Conservation (phyloP, 345 rosid species). For the Litchi chinensis region DNA sequence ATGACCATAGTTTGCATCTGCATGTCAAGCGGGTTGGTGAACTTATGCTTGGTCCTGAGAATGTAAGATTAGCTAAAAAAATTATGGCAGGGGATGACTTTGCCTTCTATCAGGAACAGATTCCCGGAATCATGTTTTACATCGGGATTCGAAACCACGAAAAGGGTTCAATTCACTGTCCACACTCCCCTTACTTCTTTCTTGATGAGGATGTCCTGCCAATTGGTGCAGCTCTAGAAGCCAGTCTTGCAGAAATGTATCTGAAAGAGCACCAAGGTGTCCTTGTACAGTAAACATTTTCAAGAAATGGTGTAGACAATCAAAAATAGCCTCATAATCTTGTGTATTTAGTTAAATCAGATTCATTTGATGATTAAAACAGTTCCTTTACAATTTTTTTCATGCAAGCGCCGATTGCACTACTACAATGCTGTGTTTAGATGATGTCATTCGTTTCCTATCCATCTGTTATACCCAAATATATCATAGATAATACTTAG, state of each 20-base stretch:
- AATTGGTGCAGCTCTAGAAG: background rate
- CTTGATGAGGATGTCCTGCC: background rate
- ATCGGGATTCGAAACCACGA: conserved; percentile 76
- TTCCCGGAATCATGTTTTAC: conserved; percentile 71
- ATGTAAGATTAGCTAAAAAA: conserved; percentile 42
- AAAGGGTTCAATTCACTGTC: conserved; percentile 64
- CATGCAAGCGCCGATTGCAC: background rate
- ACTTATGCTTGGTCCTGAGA: conserved; percentile 64
- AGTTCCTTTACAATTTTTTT: no score
- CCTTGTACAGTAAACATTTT: conserved; percentile 9
- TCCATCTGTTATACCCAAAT: no score
- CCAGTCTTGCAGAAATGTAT: background rate
- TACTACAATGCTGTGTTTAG: no score
- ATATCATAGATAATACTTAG: no score
- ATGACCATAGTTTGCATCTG: conserved; percentile 59
- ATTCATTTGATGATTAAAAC: no score
- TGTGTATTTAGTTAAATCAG: no score
- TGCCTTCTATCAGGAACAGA: conserved; percentile 73
- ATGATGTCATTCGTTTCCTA: no score
- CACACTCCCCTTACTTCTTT: conserved; percentile 44
- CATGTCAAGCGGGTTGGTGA: conserved; percentile 53
- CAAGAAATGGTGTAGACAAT: no score
- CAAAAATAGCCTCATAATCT: no score
- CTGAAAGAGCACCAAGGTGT: conserved; percentile 31
- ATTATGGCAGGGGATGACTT: conserved; percentile 89